Evolutionary conservation across 306 rosid genomes (phyloP), one percentile per base, ranked within the genome.

Genomic region (Cyamopsis tetragonoloba): DNA sequence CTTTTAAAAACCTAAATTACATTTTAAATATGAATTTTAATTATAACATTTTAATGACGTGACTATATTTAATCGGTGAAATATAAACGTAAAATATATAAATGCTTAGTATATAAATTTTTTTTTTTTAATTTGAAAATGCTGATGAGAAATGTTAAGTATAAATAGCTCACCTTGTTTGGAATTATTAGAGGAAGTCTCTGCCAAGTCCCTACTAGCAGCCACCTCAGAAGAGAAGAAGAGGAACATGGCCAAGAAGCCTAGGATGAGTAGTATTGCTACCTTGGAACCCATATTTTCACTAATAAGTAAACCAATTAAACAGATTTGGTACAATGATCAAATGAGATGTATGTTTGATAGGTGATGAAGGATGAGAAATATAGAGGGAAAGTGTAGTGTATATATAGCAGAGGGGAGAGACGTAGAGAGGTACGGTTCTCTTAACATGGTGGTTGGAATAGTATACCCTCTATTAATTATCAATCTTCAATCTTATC

Each of bases 271-370:
- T 3, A 84, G 32, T 3, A 37, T 15, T 35, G 68, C 9, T 7
- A 67, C 58, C 55, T 68, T 84, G 4, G 80, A 82, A 71, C 42
- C 75, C 93, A 80, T 87, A 54, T 37, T 64, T 43, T 70, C 5
- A 39, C 48, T 20, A 44, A 3, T 0, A 32, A 8, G 2, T n/a
- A n/a, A n/a, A n/a, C n/a, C n/a, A n/a, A n/a, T n/a, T n/a, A n/a
- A n/a, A n/a, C n/a, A n/a, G n/a, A n/a, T n/a, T n/a, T n/a, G n/a
- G 2, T 15, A 27, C n/a, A 43, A 42, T 0, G 0, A 4, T 68
- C 1, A 20, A 22, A 28, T n/a, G 18, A 42, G 15, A 71, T 46
- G 18, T 47, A 11, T 5, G 38, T 14, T 12, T 46, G 15, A 23
- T 13, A 23, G 41, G 22, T 49, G 20, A 4, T 23, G 66, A 43